These are phyloP conservation scores for Fonsecaea monophora DNA, from an alignment of 2,329 filamentous ascomycete genomes.

Conservation along the genomic window DNA sequence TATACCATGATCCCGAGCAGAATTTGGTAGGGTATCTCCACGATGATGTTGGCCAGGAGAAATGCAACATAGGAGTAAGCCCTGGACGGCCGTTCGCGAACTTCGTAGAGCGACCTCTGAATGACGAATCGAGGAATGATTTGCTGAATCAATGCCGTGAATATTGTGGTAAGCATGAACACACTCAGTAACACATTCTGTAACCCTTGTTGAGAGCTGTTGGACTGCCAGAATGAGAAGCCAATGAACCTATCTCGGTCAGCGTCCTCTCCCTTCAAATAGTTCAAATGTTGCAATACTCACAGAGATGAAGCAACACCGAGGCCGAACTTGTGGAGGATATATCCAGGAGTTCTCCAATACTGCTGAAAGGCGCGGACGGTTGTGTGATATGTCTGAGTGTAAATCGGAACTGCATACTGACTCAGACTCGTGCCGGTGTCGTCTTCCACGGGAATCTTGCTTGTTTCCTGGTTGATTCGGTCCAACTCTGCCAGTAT, in stretches of 20 bases:
- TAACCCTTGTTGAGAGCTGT: conserved; percentile 67
- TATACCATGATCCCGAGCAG: conserved; percentile 70
- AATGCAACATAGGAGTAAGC: conserved; percentile 79
- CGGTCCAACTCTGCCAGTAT: conserved; percentile 63
- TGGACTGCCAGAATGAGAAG: conserved; percentile 77
- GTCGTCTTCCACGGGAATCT: conserved; percentile 61
- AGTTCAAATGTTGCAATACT: conserved; percentile 20
- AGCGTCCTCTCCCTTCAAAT: neutral
- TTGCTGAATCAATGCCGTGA: conserved; percentile 16
- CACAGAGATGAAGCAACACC: conserved; percentile 75
- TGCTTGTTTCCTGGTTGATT: conserved; percentile 50
- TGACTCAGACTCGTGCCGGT: conserved; percentile 61
- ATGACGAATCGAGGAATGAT: conserved; percentile 70
- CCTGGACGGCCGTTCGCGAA: conserved; percentile 70
- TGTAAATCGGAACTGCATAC: conserved; percentile 75
- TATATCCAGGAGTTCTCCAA: conserved; percentile 83
- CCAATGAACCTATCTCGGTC: conserved; percentile 65
- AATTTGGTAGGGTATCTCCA: conserved; percentile 72
- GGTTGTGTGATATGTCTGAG: conserved; percentile 72
- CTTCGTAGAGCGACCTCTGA: conserved; percentile 70
- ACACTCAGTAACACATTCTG: conserved; percentile 75
- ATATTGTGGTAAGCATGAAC: conserved; percentile 64
- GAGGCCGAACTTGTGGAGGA: conserved; percentile 80
- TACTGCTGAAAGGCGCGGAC: conserved; percentile 85
- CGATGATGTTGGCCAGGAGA: conserved; percentile 70